Evolutionary conservation across 1,284 basidiomycete species (phyloP).

Genomic region (Pseudozyma pruni): DNA sequence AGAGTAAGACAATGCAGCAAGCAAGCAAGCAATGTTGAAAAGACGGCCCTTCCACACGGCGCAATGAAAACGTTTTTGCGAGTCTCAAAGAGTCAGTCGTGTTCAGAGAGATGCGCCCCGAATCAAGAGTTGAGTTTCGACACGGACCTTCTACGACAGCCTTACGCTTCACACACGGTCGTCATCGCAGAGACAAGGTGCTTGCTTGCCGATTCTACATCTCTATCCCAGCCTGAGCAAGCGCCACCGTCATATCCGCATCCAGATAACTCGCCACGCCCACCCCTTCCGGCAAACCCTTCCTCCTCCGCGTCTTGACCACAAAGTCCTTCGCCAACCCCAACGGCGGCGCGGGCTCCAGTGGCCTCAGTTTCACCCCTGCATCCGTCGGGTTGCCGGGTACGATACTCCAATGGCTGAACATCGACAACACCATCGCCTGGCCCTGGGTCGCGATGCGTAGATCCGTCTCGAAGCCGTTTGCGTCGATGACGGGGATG

Average conservation of each 20-base stretch:
- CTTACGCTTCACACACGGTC: too few species aligned
- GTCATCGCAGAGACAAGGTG: too few species aligned
- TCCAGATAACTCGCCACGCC: slow-evolving; percentile 61
- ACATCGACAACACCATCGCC: slow-evolving; percentile 93
- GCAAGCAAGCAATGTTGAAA: too few species aligned
- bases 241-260: slow-evolving; percentile 62
- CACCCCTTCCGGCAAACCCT: slow-evolving; percentile 69
- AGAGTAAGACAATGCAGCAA: too few species aligned
- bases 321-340: slow-evolving; percentile 81
- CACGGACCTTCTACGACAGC: too few species aligned
- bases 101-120: too few species aligned
- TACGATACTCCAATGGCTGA: slow-evolving; percentile 98
- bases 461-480: slow-evolving; percentile 98
- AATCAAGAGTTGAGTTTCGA: too few species aligned
- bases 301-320: slow-evolving; percentile 93
- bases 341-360: slow-evolving; percentile 96
- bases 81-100: too few species aligned
- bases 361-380: slow-evolving; percentile 89
- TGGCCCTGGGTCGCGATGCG: slow-evolving; percentile 96
- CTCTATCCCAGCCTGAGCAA: slow-evolving; percentile 62
- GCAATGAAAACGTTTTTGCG: too few species aligned
- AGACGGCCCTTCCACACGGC: too few species aligned
- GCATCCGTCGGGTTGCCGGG: slow-evolving; percentile 98
- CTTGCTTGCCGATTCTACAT: too few species aligned
- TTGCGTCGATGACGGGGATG: slow-evolving; percentile 97